Conservation (phyloP, 208 protist species). For the Lotmaria passim region DNA sequence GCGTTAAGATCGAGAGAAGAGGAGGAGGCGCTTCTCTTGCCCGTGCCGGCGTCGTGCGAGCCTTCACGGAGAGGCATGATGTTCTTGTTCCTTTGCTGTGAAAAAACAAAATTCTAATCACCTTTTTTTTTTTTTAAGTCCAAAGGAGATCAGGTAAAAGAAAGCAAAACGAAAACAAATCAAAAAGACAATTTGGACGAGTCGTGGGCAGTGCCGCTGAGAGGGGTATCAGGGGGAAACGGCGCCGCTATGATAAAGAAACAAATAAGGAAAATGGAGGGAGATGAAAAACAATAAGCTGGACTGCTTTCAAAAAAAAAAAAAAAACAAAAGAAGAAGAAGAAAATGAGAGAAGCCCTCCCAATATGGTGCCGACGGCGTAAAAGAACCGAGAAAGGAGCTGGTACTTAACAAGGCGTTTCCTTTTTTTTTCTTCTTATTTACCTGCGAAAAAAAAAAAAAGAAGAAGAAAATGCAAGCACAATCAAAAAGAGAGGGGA, state of each 20-base stretch:
- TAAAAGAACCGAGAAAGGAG: background rate
- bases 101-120: too few species aligned
- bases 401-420: background rate
- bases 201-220: too few species aligned
- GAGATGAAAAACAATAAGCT: too few species aligned
- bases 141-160: background rate
- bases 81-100: too few species aligned
- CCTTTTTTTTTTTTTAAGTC: conserved; percentile 1
- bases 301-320: background rate
- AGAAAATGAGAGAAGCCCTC: background rate
- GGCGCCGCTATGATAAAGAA: too few species aligned
- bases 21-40: background rate
- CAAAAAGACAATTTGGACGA: background rate
- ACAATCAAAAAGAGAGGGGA: background rate
- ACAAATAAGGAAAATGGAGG: too few species aligned
- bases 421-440: too few species aligned
- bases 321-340: background rate
- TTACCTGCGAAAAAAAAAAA: too few species aligned
- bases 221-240: too few species aligned
- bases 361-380: too few species aligned
- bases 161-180: background rate
- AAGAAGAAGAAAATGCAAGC: background rate
- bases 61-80: background rate
- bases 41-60: background rate
- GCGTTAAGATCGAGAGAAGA: background rate